Base-by-base conservation (phyloP, 805 yeast genomes). In the Cyberlindnera japonica region DNA sequence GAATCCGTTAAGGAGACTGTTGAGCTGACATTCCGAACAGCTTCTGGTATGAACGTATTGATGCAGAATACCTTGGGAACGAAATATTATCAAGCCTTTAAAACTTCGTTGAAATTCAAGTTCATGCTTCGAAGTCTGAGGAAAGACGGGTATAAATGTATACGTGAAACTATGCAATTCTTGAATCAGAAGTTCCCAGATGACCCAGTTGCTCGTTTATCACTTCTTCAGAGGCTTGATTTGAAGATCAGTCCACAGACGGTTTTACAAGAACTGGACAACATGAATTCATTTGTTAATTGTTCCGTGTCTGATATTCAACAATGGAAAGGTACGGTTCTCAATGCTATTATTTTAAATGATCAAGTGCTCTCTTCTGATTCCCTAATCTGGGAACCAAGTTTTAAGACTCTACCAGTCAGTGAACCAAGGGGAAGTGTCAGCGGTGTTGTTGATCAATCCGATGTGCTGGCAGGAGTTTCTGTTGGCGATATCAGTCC, bases 141-240 rank as follows among this genome's bases (percentile, higher is more conserved):
- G 13, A 51, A 46, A 19, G 57, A 54, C 14, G 58, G 57, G 1
- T 54, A 44, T 33, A 57, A 49, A 36, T 51, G 56, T 14, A 41
- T 57, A 8, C 42, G 42, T 21, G 57, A 55, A 18, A 55, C 57
- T 1, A 36, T 52, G 13, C 40, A 46, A 6, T 53, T 54, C 33
- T 33, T 56, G 15, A 45, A 44, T 17, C 41, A 47, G 27, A 44
- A 41, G 22, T 48, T 44, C 31, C 46, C 49, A 12, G 47, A 40
- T 19, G 51, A 54, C 34, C 50, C 56, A 2, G 35, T 24, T 4
- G 41, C 51, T 3, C 40, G 49, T 19, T 16, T 43, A 5, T 33
- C 40, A 12, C 29, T 51, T 8, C 31, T 49, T 4, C 49, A 45
- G 37, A 33, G 45, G 22, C 38, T 47, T 11, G 47, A 48, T 4